Evolutionary conservation across 257 asterid genomes (phyloP), one percentile per base, ranked within the genome.

Genomic region (Ocimum tenuiflorum): DNA sequence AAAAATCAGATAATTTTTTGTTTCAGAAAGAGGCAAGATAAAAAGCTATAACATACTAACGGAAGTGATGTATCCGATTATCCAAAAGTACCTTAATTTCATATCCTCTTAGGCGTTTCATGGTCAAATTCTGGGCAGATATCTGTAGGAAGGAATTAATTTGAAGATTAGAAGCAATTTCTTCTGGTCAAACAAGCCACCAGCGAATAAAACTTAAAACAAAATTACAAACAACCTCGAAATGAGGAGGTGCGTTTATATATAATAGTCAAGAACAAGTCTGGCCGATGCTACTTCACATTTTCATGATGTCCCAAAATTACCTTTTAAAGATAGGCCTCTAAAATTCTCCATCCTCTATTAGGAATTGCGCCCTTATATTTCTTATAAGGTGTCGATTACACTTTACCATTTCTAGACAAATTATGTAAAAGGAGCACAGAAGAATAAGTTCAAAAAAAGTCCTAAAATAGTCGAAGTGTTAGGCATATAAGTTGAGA

Each of bases 41-140:
- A 29, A 42, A 31, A 43, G 55, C 15, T 48, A 42, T 65, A 41
- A 61, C 57, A 29, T 47, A 33, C 3, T 43, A 51, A 56, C 18
- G 52, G 23, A 49, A 64, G 62, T 11, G 64, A 65, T 42, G 63
- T 24, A 47, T 61, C 17, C 10, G 29, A 62, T 64, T 53, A 54
- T 53, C 55, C 29, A 68, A 19, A 29, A 38, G 65, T 75, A 88
- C 99, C 99, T 86, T 92, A 61, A 92, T 87, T 78, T 92, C 99
- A 63, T 82, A 74, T 78, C 99, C 99, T 73, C 96, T 74, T 38
- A 92, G 76, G 60, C 95, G 96, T 73, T 86, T 88, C 99, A 92
- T 89, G 54, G 85, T 89, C 88, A 92, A 80, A 70, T 86, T 88
- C 81, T 92, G 99, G 57, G 86, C 74, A 14, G 83, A 75, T 52